These are phyloP conservation scores for Ajuga reptans DNA, from an alignment of 305 asterid species.

Conservation along the genomic window DNA sequence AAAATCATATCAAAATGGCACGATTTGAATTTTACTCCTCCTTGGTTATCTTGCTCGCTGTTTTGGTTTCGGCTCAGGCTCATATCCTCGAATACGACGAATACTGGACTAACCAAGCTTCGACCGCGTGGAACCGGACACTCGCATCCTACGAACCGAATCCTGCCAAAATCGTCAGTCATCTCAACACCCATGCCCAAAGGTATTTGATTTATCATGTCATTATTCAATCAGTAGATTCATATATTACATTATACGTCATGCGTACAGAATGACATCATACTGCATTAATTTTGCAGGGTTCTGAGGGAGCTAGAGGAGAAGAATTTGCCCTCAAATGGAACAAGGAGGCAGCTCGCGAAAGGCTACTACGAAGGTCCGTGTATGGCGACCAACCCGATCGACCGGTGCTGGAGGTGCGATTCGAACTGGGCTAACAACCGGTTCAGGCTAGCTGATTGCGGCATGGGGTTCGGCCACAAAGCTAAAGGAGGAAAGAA, in stretches of 20 bases:
- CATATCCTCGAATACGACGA: conserved; percentile 32
- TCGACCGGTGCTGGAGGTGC: conserved; percentile 74
- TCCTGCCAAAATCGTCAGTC: conserved; percentile 36
- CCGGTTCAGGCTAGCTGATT: conserved; percentile 57
- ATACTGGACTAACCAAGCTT: conserved; percentile 37
- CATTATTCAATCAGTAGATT: no score
- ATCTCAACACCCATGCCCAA: conserved; percentile 25
- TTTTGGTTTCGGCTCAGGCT: conserved; percentile 30
- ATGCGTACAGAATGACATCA: no score
- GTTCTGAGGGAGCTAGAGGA: conserved; percentile 25
- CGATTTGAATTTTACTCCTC: neutral
- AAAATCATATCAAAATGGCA: conserved; percentile 12
- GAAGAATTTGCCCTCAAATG: conserved; percentile 5
- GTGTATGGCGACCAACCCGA: conserved; percentile 54
- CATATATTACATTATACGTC: no score
- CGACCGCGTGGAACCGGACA: conserved; percentile 41
- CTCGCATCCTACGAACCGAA: conserved; percentile 36
- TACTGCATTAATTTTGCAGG: conserved; percentile 20
- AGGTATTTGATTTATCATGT: conserved; percentile 7
- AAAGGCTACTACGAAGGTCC: conserved; percentile 31
- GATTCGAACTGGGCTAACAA: conserved; percentile 47
- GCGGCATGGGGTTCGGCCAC: conserved; percentile 55
- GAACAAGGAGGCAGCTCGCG: conserved; percentile 37
- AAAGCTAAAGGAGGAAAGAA: conserved; percentile 58
- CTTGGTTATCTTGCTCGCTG: conserved; percentile 19